Conservation (phyloP, 306 rosid species). For the Delonix regia region DNA sequence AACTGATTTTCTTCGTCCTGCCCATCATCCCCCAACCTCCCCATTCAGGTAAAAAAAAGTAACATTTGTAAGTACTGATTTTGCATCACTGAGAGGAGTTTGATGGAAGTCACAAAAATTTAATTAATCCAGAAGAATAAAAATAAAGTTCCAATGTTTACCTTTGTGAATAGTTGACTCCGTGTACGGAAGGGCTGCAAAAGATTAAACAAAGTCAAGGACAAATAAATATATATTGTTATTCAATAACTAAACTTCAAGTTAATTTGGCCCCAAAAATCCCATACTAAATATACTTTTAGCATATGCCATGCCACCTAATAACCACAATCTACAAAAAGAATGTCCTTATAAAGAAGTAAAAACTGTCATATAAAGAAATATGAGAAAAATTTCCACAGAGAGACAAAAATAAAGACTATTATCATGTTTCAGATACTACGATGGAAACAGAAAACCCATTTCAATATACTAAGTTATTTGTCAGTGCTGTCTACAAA, state of each 20-base stretch:
- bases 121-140: neutral
- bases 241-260: conserved; percentile 10
- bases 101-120: conserved; percentile 15
- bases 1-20: neutral
- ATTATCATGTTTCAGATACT: neutral
- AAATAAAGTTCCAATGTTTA: conserved; percentile 39
- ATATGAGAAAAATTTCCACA: neutral
- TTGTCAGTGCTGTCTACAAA: neutral
- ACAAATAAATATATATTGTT: neutral
- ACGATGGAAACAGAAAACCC: neutral
- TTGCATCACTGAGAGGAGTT: conserved; percentile 24
- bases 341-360: conserved; percentile 23
- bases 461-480: neutral
- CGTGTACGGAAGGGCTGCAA: conserved; percentile 94
- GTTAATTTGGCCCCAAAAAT: conserved; percentile 28
- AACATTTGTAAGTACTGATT: neutral
- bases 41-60: no score
- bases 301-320: conserved; percentile 10
- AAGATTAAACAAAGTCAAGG: conserved; percentile 33
- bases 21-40: no score
- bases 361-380: conserved; percentile 2
- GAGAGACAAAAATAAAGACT: neutral
- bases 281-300: conserved; percentile 11
- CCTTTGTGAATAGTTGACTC: conserved; percentile 83
- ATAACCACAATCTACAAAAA: conserved; percentile 25